These are phyloP conservation scores for Prunus davidiana DNA, from an alignment of 306 rosid species.

Conservation along the genomic window DNA sequence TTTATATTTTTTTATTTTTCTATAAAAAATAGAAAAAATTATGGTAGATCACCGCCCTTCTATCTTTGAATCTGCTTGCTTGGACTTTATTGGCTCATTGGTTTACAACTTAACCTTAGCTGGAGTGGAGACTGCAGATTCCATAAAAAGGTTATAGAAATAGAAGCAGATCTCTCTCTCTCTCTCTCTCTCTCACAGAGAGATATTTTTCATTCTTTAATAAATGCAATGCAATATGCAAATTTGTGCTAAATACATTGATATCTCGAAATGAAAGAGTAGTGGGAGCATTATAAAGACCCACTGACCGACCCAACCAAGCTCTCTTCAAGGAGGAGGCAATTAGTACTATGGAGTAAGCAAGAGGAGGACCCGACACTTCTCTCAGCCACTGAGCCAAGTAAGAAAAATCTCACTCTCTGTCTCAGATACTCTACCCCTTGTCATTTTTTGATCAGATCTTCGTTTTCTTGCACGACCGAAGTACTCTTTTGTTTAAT, in stretches of 20 bases:
- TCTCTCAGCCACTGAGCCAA: background rate
- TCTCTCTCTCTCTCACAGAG: background rate
- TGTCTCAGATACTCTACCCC: background rate
- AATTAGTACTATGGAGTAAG: background rate
- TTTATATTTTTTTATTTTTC: background rate
- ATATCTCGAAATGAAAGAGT: background rate
- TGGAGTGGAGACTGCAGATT: background rate
- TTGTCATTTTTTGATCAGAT: background rate
- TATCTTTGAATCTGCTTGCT: background rate
- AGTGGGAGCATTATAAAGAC: background rate
- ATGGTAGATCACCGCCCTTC: background rate
- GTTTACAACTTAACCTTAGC: background rate
- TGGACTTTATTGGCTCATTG: background rate
- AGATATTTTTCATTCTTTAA: background rate
- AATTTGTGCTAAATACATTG: background rate
- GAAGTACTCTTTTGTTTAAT: background rate
- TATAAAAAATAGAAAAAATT: background rate
- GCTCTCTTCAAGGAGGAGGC: background rate
- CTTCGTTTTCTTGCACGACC: background rate
- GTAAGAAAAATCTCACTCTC: background rate
- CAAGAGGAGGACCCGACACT: background rate
- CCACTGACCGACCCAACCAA: background rate
- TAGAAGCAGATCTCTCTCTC: background rate
- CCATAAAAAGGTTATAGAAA: background rate
- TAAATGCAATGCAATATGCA: background rate